These are phyloP conservation scores for Colletotrichum gigasporum DNA, from an alignment of 2,329 filamentous ascomycete species.

Conservation along the genomic window DNA sequence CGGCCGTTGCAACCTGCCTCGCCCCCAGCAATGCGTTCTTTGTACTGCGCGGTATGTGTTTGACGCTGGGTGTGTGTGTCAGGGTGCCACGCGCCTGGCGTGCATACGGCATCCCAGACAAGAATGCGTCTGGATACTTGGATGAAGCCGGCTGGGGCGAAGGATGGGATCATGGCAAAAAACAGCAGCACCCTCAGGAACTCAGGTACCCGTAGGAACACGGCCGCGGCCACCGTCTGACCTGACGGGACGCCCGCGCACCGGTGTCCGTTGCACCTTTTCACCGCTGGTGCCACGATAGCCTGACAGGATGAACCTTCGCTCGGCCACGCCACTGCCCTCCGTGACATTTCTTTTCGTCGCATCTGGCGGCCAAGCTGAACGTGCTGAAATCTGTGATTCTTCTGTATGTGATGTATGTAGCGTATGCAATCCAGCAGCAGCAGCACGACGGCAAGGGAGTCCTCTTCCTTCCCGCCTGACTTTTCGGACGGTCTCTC, in stretches of 20 bases:
- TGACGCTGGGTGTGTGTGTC: conserved; percentile 18
- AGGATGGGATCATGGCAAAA: background rate
- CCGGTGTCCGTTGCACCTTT: conserved; percentile 20
- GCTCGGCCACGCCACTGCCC: conserved; percentile 9
- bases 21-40: too few species aligned
- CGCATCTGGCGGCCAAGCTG: conserved; percentile 6
- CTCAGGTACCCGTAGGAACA: conserved; percentile 15
- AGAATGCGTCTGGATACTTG: conserved; percentile 9
- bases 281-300: conserved; percentile 10
- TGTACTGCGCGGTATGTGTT: background rate
- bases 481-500: conserved; percentile 21
- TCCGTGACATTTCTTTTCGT: background rate
- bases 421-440: too few species aligned
- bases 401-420: background rate
- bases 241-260: conserved; percentile 16
- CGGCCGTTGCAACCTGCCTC: too few species aligned
- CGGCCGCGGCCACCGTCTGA: background rate
- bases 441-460: background rate
- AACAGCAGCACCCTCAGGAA: background rate
- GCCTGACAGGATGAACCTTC: conserved; percentile 28
- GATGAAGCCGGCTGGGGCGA: background rate
- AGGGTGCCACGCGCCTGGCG: conserved; percentile 22
- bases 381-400: background rate
- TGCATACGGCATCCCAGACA: background rate
- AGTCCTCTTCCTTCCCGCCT: conserved; percentile 17